Percentiles rank a stretch among this genome's conserved stretches.
These are phyloP conservation scores for Claviceps sp. DNA, from an alignment of 2,329 filamentous ascomycete species.

Conservation along the genomic window DNA sequence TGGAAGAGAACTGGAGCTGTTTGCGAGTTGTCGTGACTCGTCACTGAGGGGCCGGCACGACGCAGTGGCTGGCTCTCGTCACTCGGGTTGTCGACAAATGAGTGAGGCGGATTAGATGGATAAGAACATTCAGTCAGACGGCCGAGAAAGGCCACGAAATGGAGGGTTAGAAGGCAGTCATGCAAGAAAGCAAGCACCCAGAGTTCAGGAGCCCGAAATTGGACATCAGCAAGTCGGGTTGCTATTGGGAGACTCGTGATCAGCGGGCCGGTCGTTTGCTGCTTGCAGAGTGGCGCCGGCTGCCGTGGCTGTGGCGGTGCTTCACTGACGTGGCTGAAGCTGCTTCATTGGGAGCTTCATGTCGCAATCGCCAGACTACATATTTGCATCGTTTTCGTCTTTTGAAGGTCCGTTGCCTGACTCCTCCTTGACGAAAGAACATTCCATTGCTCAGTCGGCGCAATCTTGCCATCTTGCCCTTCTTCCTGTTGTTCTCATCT, in stretches of 20 bases:
- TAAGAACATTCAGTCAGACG: neutral
- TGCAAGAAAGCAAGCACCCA: neutral
- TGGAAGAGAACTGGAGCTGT: neutral
- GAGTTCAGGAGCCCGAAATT: neutral
- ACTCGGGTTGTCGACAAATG: neutral
- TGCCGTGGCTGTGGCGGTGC: neutral
- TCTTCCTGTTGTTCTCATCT: too few relatives aligned
- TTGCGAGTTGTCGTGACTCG: conserved; percentile 1
- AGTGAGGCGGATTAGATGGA: neutral
- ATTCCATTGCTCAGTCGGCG: too few relatives aligned
- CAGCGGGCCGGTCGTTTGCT: conserved; percentile 2
- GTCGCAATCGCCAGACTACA: too few relatives aligned
- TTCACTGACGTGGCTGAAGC: neutral
- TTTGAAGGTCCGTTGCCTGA: too few relatives aligned
- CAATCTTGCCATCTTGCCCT: too few relatives aligned
- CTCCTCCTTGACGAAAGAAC: too few relatives aligned
- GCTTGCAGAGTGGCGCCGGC: neutral
- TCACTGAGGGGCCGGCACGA: neutral
- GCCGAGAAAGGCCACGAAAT: neutral
- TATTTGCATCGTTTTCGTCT: too few relatives aligned
- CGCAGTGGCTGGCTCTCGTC: neutral
- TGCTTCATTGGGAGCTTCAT: too few relatives aligned
- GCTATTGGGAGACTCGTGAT: neutral
- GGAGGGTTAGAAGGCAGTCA: neutral
- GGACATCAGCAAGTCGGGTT: neutral